Conservation (phyloP, 148 eudicot genomes). For the Beta vulgaris region DNA sequence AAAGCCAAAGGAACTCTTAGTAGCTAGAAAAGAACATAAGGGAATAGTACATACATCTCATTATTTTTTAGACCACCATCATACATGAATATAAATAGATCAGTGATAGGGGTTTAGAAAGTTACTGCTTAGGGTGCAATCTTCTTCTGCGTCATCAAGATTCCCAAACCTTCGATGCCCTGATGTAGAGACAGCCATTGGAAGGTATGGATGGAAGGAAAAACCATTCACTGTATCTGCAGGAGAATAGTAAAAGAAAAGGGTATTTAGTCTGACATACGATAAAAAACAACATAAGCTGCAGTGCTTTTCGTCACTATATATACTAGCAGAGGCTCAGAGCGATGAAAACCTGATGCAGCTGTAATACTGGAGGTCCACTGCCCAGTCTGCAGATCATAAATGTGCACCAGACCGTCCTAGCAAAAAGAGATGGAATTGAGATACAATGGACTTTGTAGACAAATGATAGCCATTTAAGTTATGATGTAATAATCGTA, state of each 20-base stretch:
- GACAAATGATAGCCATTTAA: background rate
- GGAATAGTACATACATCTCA: background rate
- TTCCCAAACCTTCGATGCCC: slow-evolving; percentile 81
- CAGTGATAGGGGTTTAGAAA: background rate
- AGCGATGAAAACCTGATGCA: slow-evolving; percentile 57
- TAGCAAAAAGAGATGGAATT: slow-evolving; percentile 22
- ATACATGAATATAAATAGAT: no score
- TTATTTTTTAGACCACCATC: background rate
- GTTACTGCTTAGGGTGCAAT: slow-evolving; percentile 53
- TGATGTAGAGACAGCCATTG: slow-evolving; percentile 93
- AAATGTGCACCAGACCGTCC: slow-evolving; percentile 95
- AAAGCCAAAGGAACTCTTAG: background rate
- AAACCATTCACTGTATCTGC: slow-evolving; percentile 94
- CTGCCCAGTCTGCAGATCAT: slow-evolving; percentile 92
- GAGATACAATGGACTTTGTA: slow-evolving; percentile 2
- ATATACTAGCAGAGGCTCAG: background rate
- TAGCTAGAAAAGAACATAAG: background rate
- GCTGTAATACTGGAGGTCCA: slow-evolving; percentile 94
- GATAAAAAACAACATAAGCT: background rate
- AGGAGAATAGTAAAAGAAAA: slow-evolving; percentile 1
- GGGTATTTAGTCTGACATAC: background rate
- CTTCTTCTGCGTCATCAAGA: slow-evolving; percentile 60
- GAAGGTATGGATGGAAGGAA: slow-evolving; percentile 81
- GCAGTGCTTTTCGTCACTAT: background rate
- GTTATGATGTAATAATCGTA: slow-evolving; percentile 1